Evolutionary conservation across 257 asterid genomes (phyloP).

Genomic region (Petrea volubilis): DNA sequence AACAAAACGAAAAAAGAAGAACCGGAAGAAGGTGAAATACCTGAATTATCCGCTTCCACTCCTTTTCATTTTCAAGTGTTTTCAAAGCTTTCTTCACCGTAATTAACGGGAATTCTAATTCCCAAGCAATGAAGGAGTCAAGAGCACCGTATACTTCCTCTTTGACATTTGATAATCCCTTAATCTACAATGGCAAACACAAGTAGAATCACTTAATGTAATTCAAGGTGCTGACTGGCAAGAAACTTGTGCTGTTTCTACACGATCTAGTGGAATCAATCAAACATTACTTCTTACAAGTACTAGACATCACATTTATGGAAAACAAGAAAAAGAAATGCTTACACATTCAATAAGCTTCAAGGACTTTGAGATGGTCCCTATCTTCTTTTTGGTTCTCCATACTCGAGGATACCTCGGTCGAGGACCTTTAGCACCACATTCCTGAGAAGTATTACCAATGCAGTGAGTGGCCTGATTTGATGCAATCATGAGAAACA

Average conservation of each 20-base stretch:
- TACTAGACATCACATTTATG: neutral
- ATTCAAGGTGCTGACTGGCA: neutral
- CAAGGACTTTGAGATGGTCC: slow-evolving; percentile 81
- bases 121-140: slow-evolving; percentile 98
- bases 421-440: slow-evolving; percentile 91
- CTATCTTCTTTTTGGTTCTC: slow-evolving; percentile 72
- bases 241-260: neutral
- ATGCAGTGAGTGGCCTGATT: slow-evolving; percentile 7
- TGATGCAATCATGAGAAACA: too few relatives aligned
- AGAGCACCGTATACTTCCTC: slow-evolving; percentile 96
- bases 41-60: slow-evolving; percentile 94
- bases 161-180: slow-evolving; percentile 86
- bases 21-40: slow-evolving; percentile 30
- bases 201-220: slow-evolving; percentile 1
- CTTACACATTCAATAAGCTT: slow-evolving; percentile 90
- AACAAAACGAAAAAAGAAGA: neutral
- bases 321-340: neutral
- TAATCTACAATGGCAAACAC: slow-evolving; percentile 50
- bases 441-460: slow-evolving; percentile 49
- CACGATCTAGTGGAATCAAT: neutral
- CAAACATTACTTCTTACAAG: neutral
- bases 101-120: slow-evolving; percentile 86
- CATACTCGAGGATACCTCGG: slow-evolving; percentile 95
- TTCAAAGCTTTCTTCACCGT: slow-evolving; percentile 90
- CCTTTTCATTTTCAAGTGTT: slow-evolving; percentile 74